Evolutionary conservation across 305 asterid genomes (phyloP).

Genomic region (Solanum hybrid): DNA sequence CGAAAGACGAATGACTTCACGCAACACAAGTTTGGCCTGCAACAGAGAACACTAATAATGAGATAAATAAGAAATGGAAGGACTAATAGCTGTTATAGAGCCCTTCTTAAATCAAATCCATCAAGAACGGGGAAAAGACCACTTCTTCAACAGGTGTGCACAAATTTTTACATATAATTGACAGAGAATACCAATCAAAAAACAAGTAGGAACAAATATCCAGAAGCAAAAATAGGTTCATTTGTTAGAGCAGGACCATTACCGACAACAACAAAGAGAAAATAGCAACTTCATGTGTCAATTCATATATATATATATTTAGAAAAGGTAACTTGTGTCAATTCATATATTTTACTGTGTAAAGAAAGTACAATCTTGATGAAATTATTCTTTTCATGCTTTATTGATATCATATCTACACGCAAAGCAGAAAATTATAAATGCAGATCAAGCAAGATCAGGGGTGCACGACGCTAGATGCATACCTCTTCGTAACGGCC

Average conservation of each 20-base stretch:
- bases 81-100: slow-evolving; percentile 2
- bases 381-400: background rate
- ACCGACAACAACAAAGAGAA: background rate
- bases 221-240: background rate
- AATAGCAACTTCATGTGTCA: background rate
- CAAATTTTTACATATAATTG: background rate
- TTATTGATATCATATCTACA: background rate
- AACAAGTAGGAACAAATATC: background rate
- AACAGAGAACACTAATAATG: slow-evolving; percentile 15
- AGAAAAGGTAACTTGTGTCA: background rate
- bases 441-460: slow-evolving; percentile 1
- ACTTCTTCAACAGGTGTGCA: background rate
- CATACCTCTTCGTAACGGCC: slow-evolving; percentile 64
- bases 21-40: slow-evolving; percentile 59
- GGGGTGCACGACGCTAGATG: background rate
- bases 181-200: background rate
- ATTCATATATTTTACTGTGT: background rate
- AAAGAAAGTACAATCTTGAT: background rate
- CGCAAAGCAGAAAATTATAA: background rate
- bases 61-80: slow-evolving; percentile 8
- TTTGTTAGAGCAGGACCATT: background rate
- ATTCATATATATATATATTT: background rate
- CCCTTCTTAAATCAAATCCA: background rate
- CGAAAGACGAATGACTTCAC: slow-evolving; percentile 65
- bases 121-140: background rate